These are phyloP conservation scores for Xylariaceae sp. DNA, from an alignment of 2,329 filamentous ascomycete species.

Conservation along the genomic window DNA sequence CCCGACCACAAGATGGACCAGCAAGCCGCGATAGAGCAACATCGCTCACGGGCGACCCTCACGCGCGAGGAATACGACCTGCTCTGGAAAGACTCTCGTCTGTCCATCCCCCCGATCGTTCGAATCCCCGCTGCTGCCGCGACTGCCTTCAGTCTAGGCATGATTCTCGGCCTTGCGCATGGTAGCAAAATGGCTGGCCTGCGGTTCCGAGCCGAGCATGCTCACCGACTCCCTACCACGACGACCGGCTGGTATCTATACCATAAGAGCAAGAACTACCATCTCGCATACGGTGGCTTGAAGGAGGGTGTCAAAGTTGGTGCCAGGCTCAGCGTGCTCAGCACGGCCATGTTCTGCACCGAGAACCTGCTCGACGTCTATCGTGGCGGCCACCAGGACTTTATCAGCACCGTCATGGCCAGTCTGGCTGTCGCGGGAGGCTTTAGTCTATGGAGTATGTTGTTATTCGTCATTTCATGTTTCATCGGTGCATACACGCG, in stretches of 20 bases:
- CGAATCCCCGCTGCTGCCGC: slow-evolving; percentile 62
- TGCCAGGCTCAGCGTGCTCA: slow-evolving; percentile 64
- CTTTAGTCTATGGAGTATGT: slow-evolving; percentile 81
- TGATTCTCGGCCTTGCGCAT: slow-evolving; percentile 64
- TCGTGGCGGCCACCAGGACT: slow-evolving; percentile 59
- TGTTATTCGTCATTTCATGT: not conserved
- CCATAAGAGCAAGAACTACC: slow-evolving; percentile 96
- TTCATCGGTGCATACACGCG: not conserved
- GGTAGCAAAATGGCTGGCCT: slow-evolving; percentile 70
- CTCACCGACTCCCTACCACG: slow-evolving; percentile 80
- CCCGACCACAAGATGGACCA: slow-evolving; percentile 16
- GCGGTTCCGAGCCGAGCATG: slow-evolving; percentile 91
- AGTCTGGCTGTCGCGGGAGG: slow-evolving; percentile 78
- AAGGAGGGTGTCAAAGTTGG: slow-evolving; percentile 76
- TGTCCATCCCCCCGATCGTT: slow-evolving; percentile 58
- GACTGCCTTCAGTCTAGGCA: slow-evolving; percentile 62
- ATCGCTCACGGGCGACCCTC: slow-evolving; percentile 15
- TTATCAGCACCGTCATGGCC: slow-evolving; percentile 74
- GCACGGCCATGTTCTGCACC: slow-evolving; percentile 68
- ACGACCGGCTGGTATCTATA: slow-evolving; percentile 96
- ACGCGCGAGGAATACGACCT: slow-evolving; percentile 30
- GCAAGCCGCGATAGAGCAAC: slow-evolving; percentile 5
- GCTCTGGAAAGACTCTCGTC: slow-evolving; percentile 39
- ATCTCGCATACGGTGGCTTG: slow-evolving; percentile 69
- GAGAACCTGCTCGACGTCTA: slow-evolving; percentile 82